Conservation (phyloP, 495 filamentous ascomycete species). For the Penicillium manginii region DNA sequence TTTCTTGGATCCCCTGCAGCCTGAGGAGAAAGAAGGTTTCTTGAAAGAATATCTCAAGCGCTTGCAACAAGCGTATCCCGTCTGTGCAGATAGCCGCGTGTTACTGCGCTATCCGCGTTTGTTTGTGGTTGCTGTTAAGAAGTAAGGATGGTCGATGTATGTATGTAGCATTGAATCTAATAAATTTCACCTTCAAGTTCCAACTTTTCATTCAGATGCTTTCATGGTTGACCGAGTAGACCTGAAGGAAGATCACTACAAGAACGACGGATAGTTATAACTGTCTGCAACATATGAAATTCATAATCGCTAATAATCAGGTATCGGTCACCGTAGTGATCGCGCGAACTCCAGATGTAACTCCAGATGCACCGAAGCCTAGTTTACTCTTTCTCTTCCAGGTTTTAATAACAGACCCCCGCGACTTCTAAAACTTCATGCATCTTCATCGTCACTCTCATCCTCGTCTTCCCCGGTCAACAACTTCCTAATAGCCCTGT, state of each 20-base stretch:
- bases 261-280: background rate
- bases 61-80: conserved; percentile 41
- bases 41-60: conserved; percentile 44
- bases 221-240: background rate
- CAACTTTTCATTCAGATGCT: background rate
- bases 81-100: conserved; percentile 45
- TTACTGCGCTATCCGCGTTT: conserved; percentile 50
- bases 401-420: background rate
- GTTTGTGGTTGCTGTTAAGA: conserved; percentile 51
- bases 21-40: conserved; percentile 40
- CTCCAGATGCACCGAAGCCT: conserved; percentile 19
- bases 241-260: background rate
- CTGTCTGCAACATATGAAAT: conserved; percentile 15
- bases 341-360: conserved; percentile 15
- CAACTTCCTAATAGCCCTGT: conserved; percentile 39
- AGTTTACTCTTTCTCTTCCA: conserved; percentile 9
- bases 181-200: background rate
- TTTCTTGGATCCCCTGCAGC: conserved; percentile 46
- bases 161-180: background rate
- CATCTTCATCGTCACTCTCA: background rate
- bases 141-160: background rate
- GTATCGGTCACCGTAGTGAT: conserved; percentile 14
- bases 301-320: conserved; percentile 25
- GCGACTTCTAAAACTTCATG: background rate
- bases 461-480: conserved; percentile 30